Evolutionary conservation across 495 filamentous ascomycete genomes (phyloP).

Genomic region (Lasiosphaeria hispida): DNA sequence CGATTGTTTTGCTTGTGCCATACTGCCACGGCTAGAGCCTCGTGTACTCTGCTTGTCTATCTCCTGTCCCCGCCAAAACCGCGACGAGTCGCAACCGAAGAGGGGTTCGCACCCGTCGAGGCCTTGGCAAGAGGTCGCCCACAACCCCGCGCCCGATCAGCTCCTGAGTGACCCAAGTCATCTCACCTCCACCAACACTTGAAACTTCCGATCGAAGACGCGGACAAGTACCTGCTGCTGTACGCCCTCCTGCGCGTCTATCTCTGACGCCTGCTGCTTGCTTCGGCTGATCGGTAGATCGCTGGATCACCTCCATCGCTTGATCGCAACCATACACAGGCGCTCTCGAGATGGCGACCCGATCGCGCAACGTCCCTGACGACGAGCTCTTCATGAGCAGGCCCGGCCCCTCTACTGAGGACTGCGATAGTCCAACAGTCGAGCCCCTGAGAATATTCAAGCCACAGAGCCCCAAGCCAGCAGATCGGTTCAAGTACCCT

Average conservation of each 20-base stretch:
- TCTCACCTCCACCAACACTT: neutral
- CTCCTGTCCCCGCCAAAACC: neutral
- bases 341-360: constrained; percentile 41
- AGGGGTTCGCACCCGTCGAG: constrained; percentile 8
- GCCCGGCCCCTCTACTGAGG: constrained; percentile 42
- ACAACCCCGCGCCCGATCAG: constrained; percentile 11
- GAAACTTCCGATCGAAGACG: too few species aligned
- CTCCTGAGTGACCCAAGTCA: neutral
- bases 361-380: constrained; percentile 54
- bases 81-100: constrained; percentile 3
- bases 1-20: constrained; percentile 3
- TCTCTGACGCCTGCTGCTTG: neutral
- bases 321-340: constrained; percentile 5
- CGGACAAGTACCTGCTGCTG: too few species aligned
- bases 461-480: constrained; percentile 52
- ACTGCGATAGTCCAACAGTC: constrained; percentile 68
- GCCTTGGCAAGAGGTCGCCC: constrained; percentile 14
- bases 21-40: neutral
- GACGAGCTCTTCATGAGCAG: constrained; percentile 77
- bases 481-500: constrained; percentile 49
- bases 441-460: constrained; percentile 87
- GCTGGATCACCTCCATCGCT: neutral
- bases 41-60: constrained; percentile 3
- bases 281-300: neutral
- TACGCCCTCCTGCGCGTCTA: neutral